These are phyloP conservation scores for Vaccinium corymbosum DNA, from an alignment of 148 eudicot genomes.

Conservation along the genomic window DNA sequence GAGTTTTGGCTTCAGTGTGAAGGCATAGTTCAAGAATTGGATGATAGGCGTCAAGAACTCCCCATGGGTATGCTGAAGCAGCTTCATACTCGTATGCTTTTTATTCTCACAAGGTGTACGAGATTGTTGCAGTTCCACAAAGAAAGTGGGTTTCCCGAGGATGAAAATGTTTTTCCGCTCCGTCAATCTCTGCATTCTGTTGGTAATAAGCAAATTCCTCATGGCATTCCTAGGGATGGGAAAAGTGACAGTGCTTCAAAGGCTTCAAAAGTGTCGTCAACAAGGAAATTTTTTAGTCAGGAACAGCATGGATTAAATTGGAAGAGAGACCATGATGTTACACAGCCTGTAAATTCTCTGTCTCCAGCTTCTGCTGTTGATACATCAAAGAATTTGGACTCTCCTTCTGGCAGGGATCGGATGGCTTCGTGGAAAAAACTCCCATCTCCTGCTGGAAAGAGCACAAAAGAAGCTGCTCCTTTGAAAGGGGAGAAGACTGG, in stretches of 20 bases:
- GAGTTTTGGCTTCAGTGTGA: conserved; percentile 99
- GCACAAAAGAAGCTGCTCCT: conserved; percentile 43
- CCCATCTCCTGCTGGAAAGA: conserved; percentile 68
- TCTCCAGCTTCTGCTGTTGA: conserved; percentile 36
- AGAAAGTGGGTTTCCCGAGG: conserved; percentile 94
- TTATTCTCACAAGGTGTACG: conserved; percentile 95
- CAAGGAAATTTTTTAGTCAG: conserved; percentile 81
- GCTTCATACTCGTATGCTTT: conserved; percentile 98
- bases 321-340: conserved; percentile 33
- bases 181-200: conserved; percentile 82
- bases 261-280: conserved; percentile 40
- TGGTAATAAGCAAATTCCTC: conserved; percentile 44
- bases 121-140: conserved; percentile 96
- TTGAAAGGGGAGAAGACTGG: conserved; percentile 40
- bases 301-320: conserved; percentile 58
- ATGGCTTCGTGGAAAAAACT: conserved; percentile 95
- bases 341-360: conserved; percentile 37
- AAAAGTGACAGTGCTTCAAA: conserved; percentile 39
- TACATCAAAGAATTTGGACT: conserved; percentile 41
- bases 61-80: conserved; percentile 84
- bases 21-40: conserved; percentile 93
- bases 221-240: conserved; percentile 34
- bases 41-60: conserved; percentile 95
- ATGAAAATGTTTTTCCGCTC: conserved; percentile 63
- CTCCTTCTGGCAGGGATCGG: conserved; percentile 59